These are phyloP conservation scores for Entomophthora muscae DNA, from an alignment of 371 early-diverging fungal genomes.

Conservation along the genomic window DNA sequence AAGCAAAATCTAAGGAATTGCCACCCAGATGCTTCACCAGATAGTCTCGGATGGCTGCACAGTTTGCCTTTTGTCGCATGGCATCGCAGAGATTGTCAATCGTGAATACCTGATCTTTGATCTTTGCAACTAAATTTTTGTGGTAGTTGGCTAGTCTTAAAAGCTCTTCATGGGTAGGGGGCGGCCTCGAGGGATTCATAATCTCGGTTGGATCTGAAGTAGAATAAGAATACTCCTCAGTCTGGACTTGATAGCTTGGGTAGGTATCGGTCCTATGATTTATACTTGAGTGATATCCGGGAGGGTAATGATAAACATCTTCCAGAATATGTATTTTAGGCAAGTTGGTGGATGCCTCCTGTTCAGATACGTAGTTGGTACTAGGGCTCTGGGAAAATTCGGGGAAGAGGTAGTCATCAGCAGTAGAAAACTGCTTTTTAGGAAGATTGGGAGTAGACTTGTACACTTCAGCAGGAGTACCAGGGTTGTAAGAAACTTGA, in stretches of 20 bases:
- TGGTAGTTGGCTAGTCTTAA: neutral
- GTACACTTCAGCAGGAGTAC: no score
- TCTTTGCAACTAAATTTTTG: neutral
- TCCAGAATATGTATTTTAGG: no score
- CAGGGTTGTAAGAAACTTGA: no score
- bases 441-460: no score
- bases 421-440: neutral
- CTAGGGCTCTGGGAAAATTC: neutral
- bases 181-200: neutral
- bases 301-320: no score
- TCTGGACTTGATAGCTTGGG: no score
- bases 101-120: neutral
- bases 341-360: no score
- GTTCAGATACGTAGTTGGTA: no score
- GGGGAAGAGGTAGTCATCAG: neutral
- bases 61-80: neutral
- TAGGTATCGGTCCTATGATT: no score
- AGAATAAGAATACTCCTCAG: no score
- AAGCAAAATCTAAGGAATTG: no score
- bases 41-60: neutral
- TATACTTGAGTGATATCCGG: no score
- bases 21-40: neutral
- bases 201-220: neutral
- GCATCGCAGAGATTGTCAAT: slow-evolving; percentile 4
- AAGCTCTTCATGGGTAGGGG: neutral